Evolutionary conservation across 2,329 filamentous ascomycete species (phyloP).

Genomic region (Aspergillus hortae): DNA sequence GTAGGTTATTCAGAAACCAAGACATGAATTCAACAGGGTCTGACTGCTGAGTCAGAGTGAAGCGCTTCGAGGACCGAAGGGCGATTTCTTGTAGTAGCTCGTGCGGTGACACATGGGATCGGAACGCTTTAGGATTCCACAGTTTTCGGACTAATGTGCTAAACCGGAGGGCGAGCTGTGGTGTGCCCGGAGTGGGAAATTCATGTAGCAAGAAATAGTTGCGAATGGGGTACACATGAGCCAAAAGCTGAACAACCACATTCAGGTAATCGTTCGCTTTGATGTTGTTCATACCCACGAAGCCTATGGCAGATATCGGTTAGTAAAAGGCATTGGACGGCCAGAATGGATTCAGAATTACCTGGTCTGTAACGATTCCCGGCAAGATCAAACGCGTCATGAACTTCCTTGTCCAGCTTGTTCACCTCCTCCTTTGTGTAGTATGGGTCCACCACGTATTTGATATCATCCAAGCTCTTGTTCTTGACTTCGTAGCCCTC

Average conservation of each 20-base stretch:
- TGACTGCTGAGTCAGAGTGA: conserved; percentile 83
- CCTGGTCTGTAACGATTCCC: conserved; percentile 84
- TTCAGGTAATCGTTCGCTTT: conserved; percentile 99
- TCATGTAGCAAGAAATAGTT: conserved; percentile 91
- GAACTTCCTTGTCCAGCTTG: conserved; percentile 65
- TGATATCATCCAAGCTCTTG: conserved; percentile 94
- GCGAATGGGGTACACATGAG: conserved; percentile 82
- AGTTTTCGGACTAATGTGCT: conserved; percentile 91
- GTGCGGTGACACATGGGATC: conserved; percentile 93
- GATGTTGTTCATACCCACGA: conserved; percentile 99
- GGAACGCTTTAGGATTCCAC: conserved; percentile 96
- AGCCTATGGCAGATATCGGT: conserved; percentile 48
- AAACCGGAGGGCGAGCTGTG: conserved; percentile 83
- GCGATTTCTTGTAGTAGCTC: conserved; percentile 95
- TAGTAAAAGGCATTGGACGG: neutral
- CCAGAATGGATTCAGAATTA: conserved; percentile 16
- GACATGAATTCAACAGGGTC: conserved; percentile 95
- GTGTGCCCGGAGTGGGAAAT: conserved; percentile 57
- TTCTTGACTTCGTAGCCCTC: conserved; percentile 97
- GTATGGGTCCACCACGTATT: conserved; percentile 90
- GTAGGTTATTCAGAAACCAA: conserved; percentile 96
- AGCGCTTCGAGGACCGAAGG: conserved; percentile 84
- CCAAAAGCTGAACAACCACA: conserved; percentile 84
- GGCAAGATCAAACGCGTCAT: conserved; percentile 67
- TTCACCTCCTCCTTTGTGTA: conserved; percentile 78